phyloP scores from a whole-genome alignment of 2,329 filamentous ascomycete species.

The Xylariaceae sp. region DNA sequence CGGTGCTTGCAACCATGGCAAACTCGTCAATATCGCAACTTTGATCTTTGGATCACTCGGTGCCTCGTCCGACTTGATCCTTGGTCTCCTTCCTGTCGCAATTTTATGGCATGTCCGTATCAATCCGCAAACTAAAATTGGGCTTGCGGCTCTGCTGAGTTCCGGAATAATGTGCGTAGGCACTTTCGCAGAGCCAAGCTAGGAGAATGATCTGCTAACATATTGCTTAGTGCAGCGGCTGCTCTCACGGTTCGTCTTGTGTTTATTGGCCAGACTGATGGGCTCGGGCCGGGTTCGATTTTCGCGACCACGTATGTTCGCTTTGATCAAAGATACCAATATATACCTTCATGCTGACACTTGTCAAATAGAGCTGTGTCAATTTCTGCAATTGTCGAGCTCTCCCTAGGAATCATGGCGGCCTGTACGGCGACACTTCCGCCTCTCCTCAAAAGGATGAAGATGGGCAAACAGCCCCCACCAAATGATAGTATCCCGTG shows the following conservation, averaged over 20 bases:
- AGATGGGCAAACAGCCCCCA: background rate
- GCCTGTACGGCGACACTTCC: constrained; percentile 30
- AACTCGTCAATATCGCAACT: constrained; percentile 39
- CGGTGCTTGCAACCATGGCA: constrained; percentile 39
- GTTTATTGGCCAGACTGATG: constrained; percentile 26
- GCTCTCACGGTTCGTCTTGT: constrained; percentile 37
- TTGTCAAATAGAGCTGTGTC: constrained; percentile 28
- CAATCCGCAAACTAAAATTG: constrained; percentile 41
- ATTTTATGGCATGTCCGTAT: constrained; percentile 50
- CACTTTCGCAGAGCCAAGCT: background rate
- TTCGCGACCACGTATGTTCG: constrained; percentile 31
- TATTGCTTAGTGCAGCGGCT: constrained; percentile 34
- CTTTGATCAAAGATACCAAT: background rate
- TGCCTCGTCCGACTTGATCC: constrained; percentile 44
- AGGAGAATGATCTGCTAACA: constrained; percentile 1
- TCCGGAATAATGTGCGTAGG: constrained; percentile 46
- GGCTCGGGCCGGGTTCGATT: constrained; percentile 28
- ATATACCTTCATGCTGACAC: background rate
- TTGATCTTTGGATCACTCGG: constrained; percentile 44
- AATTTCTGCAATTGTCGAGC: constrained; percentile 32
- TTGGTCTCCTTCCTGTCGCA: constrained; percentile 47
- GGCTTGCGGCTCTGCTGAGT: constrained; percentile 44
- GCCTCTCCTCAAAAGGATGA: constrained; percentile 33
- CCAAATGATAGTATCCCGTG: constrained; percentile 13
- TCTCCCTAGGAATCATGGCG: constrained; percentile 33